Percentiles rank a stretch among this genome's conserved stretches.
phyloP scores from a whole-genome alignment of 2,329 filamentous ascomycete species.

The Rhynchosporium graminicola region DNA sequence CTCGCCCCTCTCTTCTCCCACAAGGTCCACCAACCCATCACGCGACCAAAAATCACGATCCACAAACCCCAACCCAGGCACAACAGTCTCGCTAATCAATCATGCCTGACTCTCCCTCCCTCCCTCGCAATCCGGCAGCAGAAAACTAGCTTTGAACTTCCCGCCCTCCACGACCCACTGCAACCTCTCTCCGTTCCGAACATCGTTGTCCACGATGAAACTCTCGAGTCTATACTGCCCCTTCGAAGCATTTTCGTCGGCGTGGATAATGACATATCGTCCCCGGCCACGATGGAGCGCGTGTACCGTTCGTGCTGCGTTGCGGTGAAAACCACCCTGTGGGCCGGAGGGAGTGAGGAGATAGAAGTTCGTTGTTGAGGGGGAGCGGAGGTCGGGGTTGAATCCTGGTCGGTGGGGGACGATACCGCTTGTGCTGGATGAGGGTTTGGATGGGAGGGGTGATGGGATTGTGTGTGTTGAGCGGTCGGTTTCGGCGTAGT shows the following conservation, averaged over 20 bases:
- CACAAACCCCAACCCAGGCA: conserved; percentile 66
- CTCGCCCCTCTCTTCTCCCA: conserved; percentile 54
- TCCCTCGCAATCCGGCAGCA: conserved; percentile 50
- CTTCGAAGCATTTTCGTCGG: conserved; percentile 45
- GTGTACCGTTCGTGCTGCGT: conserved; percentile 62
- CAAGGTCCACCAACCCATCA: conserved; percentile 51
- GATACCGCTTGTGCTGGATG: conserved; percentile 43
- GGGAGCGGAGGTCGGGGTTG: conserved; percentile 49
- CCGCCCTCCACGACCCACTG: conserved; percentile 71
- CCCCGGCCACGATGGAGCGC: conserved; percentile 64
- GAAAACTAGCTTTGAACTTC: conserved; percentile 65
- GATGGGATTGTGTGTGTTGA: conserved; percentile 54
- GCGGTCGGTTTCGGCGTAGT: conserved; percentile 63
- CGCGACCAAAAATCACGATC: conserved; percentile 63
- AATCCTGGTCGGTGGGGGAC: conserved; percentile 43
- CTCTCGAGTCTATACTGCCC: conserved; percentile 55
- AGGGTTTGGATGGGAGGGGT: conserved; percentile 50
- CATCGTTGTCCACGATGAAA: conserved; percentile 62
- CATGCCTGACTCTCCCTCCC: conserved; percentile 47
- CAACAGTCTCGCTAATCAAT: conserved; percentile 67
- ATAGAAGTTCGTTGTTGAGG: conserved; percentile 66
- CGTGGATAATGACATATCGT: conserved; percentile 64
- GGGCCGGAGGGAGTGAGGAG: conserved; percentile 57
- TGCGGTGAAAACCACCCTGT: conserved; percentile 63
- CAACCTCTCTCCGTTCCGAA: conserved; percentile 58